These are phyloP conservation scores for Tolypocladium inflatum DNA, from an alignment of 2,329 filamentous ascomycete species.

Conservation along the genomic window DNA sequence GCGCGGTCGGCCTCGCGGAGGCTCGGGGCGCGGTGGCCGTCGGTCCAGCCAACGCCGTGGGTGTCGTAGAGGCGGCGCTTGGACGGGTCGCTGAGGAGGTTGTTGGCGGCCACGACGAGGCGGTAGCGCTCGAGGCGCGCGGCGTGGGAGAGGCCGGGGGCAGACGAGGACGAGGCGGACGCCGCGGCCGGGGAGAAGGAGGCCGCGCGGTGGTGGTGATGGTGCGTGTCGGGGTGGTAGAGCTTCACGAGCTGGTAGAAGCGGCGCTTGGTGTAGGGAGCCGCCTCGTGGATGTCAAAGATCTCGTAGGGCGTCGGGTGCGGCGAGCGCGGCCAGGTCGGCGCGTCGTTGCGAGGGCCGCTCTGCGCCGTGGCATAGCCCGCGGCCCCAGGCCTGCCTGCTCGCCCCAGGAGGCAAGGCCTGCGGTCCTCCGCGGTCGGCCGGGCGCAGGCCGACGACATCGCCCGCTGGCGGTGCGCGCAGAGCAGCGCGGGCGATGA, in stretches of 20 bases:
- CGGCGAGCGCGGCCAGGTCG: slow-evolving; percentile 35
- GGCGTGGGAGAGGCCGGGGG: slow-evolving; percentile 32
- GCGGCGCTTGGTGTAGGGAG: slow-evolving; percentile 69
- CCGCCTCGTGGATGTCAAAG: slow-evolving; percentile 48
- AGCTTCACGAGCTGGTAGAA: slow-evolving; percentile 92
- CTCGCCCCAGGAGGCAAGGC: too few relatives aligned
- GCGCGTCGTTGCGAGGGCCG: not conserved
- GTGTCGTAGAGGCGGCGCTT: slow-evolving; percentile 76
- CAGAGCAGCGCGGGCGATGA: not conserved
- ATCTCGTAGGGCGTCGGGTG: slow-evolving; percentile 85
- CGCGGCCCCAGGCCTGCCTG: too few relatives aligned
- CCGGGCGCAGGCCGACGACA: not conserved
- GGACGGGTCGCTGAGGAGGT: slow-evolving; percentile 71
- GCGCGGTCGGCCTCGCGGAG: slow-evolving; percentile 30
- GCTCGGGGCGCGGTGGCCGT: slow-evolving; percentile 42
- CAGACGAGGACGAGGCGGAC: not conserved
- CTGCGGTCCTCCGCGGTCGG: not conserved
- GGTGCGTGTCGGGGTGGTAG: slow-evolving; percentile 76
- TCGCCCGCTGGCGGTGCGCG: not conserved
- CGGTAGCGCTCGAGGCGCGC: slow-evolving; percentile 81
- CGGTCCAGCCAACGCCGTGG: slow-evolving; percentile 72
- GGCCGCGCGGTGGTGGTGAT: slow-evolving; percentile 1
- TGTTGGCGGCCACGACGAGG: slow-evolving; percentile 77
- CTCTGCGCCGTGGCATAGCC: slow-evolving; percentile 1
- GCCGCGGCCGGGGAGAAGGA: not conserved